Percentiles rank a stretch among this genome's conserved stretches.
These are phyloP conservation scores for Physaria fendleri DNA, from an alignment of 345 rosid genomes.

Conservation along the genomic window DNA sequence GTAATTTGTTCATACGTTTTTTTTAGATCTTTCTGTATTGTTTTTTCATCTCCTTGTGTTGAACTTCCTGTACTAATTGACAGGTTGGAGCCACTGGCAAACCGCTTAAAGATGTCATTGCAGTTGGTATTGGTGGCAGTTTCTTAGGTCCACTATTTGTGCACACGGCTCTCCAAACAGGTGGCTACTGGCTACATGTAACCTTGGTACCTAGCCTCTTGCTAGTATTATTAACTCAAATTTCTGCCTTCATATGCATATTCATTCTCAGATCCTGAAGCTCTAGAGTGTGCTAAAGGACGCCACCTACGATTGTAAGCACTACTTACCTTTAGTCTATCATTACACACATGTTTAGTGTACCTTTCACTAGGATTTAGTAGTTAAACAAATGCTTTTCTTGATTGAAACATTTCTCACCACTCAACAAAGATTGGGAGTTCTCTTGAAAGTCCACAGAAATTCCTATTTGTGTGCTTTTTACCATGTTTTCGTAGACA, in stretches of 20 bases:
- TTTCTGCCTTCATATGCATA: not conserved
- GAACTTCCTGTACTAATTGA: conserved; percentile 22
- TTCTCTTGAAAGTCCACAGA: too few species aligned
- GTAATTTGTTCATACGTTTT: conserved; percentile 37
- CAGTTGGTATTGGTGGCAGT: conserved; percentile 96
- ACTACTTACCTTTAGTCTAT: not conserved
- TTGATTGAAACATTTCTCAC: not conserved
- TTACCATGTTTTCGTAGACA: too few species aligned
- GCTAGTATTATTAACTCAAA: not conserved
- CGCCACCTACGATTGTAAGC: conserved; percentile 89
- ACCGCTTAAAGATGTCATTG: conserved; percentile 71
- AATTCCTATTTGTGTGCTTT: not conserved
- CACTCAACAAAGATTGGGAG: too few species aligned
- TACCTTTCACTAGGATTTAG: not conserved
- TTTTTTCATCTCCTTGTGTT: conserved; percentile 9
- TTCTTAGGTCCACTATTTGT: conserved; percentile 95
- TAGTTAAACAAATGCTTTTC: not conserved
- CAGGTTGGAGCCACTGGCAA: conserved; percentile 97
- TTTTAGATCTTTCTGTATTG: not conserved
- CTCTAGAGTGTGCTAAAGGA: conserved; percentile 61
- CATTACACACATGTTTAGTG: too few species aligned
- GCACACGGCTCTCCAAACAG: conserved; percentile 93
- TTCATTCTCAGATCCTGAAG: conserved; percentile 66
- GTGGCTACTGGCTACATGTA: conserved; percentile 34
- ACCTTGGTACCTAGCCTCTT: not conserved